Percentiles rank a stretch among this genome's conserved stretches.
phyloP scores from a whole-genome alignment of 306 rosid genomes.

The Leucaena leucocephala region DNA sequence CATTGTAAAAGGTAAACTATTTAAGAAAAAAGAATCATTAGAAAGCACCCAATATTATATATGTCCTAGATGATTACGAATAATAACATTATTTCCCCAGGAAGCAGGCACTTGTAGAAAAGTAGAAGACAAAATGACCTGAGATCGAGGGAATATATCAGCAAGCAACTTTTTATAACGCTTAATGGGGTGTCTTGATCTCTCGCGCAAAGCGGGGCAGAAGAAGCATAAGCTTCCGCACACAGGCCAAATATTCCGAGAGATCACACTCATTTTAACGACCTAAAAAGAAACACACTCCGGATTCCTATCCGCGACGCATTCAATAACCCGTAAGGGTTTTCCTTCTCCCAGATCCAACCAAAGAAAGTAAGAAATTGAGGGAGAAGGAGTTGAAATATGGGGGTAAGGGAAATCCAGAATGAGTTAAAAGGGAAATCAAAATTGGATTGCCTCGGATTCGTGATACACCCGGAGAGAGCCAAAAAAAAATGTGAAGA shows the following conservation, averaged over 20 bases:
- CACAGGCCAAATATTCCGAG: slow-evolving; percentile 73
- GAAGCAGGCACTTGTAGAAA: not conserved
- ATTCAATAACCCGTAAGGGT: slow-evolving; percentile 5
- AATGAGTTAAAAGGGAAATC: not conserved
- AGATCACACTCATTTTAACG: slow-evolving; percentile 57
- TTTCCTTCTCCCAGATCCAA: slow-evolving; percentile 7
- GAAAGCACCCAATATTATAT: not conserved
- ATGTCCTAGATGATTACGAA: not conserved
- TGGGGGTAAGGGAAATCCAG: slow-evolving; percentile 1
- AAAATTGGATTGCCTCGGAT: not conserved
- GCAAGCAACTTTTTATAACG: slow-evolving; percentile 80
- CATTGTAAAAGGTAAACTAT: no score
- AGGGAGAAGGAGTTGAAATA: not conserved
- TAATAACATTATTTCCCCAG: not conserved
- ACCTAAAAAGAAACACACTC: not conserved
- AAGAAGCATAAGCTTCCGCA: slow-evolving; percentile 81
- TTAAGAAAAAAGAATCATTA: not conserved
- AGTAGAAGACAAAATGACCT: slow-evolving; percentile 31
- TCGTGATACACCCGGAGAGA: not conserved
- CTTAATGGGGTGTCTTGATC: slow-evolving; percentile 84
- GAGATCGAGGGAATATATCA: slow-evolving; percentile 76
- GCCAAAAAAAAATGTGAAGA: not conserved
- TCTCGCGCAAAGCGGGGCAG: slow-evolving; percentile 74
- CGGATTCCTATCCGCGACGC: not conserved
- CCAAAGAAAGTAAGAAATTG: not conserved